Evolutionary conservation across 1,284 basidiomycete genomes (phyloP).

Genomic region (Gomphus bonarii): DNA sequence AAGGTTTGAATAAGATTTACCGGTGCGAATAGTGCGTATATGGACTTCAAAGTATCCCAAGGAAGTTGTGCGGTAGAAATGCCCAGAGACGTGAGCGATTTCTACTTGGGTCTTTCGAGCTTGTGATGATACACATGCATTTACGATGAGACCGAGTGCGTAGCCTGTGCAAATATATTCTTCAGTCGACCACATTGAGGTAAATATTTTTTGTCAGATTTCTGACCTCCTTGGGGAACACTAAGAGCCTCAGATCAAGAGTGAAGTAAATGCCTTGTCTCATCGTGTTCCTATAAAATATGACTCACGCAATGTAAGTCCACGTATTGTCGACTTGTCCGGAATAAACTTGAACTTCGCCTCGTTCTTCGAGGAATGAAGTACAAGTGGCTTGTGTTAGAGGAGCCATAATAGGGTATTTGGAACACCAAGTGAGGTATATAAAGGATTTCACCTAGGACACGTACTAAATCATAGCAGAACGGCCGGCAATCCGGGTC

Average conservation of each 20-base stretch:
- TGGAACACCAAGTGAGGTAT: background rate
- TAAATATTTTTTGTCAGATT: background rate
- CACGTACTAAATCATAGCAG: no score
- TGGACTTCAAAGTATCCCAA: conserved; percentile 33
- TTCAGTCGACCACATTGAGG: background rate
- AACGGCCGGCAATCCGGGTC: no score
- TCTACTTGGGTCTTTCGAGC: conserved; percentile 35
- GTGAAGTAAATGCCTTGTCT: background rate
- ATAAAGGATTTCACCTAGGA: no score
- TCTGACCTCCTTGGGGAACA: conserved; percentile 43
- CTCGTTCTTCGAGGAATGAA: background rate
- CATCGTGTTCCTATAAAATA: background rate
- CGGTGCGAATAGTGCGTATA: conserved; percentile 34
- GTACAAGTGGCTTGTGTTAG: background rate
- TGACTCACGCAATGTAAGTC: background rate
- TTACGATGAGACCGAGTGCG: conserved; percentile 40
- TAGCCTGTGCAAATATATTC: conserved; percentile 33
- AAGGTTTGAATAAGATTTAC: conserved; percentile 43
- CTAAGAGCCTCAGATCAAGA: conserved; percentile 20
- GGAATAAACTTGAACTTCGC: background rate
- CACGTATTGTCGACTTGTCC: background rate
- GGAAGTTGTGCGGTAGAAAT: conserved; percentile 39
- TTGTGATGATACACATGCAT: conserved; percentile 44
- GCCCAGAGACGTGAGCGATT: conserved; percentile 46
- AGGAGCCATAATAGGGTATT: background rate